Percentiles rank a stretch among this genome's conserved stretches.
Evolutionary conservation across 2,329 filamentous ascomycete species (phyloP).

Genomic region (Clonostachys byssicola): DNA sequence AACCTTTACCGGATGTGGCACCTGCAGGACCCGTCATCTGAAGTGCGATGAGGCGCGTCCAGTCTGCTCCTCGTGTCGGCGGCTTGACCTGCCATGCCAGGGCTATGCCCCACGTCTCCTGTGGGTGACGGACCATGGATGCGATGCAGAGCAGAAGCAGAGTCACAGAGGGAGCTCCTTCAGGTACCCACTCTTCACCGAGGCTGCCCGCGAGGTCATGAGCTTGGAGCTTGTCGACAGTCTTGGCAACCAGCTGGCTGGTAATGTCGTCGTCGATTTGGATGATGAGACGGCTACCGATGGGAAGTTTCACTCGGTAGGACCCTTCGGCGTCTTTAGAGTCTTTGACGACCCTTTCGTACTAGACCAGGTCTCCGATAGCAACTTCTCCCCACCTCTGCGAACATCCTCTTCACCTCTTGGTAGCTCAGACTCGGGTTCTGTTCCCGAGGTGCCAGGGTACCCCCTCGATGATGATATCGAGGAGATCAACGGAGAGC

Average conservation of each 20-base stretch:
- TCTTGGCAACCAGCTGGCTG: conserved; percentile 14
- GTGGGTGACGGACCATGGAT: conserved; percentile 20
- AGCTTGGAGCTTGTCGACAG: conserved; percentile 23
- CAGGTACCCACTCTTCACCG: conserved; percentile 37
- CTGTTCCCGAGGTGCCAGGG: neutral
- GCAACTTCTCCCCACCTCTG: too few species aligned
- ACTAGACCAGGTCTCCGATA: neutral
- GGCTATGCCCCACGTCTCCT: conserved; percentile 30
- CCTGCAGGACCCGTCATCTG: conserved; percentile 29
- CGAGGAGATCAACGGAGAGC: neutral
- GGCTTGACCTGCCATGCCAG: conserved; percentile 25
- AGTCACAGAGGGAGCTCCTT: conserved; percentile 20
- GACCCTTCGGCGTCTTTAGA: conserved; percentile 8
- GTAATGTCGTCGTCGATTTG: conserved; percentile 15
- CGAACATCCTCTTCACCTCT: too few species aligned
- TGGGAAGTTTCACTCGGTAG: conserved; percentile 4
- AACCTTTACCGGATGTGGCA: conserved; percentile 26
- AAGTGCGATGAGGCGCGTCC: conserved; percentile 39
- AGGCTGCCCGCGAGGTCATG: conserved; percentile 22
- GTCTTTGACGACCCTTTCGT: neutral
- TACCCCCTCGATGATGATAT: neutral
- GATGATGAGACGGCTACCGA: conserved; percentile 3
- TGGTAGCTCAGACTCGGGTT: too few species aligned
- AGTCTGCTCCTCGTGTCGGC: conserved; percentile 27
- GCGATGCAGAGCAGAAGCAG: conserved; percentile 9